Evolutionary conservation across 2,329 filamentous ascomycete species (phyloP), one percentile per base, ranked within the genome.

Genomic region (Clarireedia homoeocarpa): DNA sequence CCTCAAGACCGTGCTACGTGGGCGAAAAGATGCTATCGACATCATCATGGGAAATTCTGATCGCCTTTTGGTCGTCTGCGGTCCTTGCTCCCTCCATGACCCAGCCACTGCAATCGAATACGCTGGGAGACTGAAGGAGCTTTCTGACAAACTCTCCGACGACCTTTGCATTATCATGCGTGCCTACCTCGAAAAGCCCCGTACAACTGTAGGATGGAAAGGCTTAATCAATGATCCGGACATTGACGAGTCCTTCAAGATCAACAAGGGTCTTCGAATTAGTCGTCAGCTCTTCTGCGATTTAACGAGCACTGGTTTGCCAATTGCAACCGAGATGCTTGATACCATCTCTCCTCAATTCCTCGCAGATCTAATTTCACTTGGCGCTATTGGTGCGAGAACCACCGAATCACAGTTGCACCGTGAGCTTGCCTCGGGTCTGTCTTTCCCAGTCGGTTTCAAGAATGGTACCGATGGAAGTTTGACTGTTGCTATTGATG

Each of bases 291-390:
- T 99, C 70, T 99, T 96, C 77, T 84, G 87, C 66, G 91, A 97
- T 69, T 79, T 99, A 59, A 99, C 92, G 38, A 78, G 78, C 60
- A 78, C 80, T 62, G 94, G 94, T 65, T 91, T 99, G 82, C 94
- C 94, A 58, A 95, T 99, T 72, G 94, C 94, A 57, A 91, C 84
- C 62, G 94, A 99, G 77, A 97, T 99, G 94, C 83, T 99, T 57
- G 94, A 99, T 72, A 99, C 94, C 62, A 97, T 99, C 73, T 96
- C 90, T 4, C 94, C 94, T 5, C 94, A 99, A 79, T 99, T 94
- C 81, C 84, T 97, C 45, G 91, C 94, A 59, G 94, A 99, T 73
- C 83, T 96, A 65, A 91, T 99, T 72, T 95, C 90, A 0, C 85
- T 97, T 26, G 94, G 94, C 59, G 94, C 94, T 57, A 95, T 99